Evolutionary conservation across 352 stramenopile genomes (phyloP).

Genomic region (Phytophthora sansomeana): DNA sequence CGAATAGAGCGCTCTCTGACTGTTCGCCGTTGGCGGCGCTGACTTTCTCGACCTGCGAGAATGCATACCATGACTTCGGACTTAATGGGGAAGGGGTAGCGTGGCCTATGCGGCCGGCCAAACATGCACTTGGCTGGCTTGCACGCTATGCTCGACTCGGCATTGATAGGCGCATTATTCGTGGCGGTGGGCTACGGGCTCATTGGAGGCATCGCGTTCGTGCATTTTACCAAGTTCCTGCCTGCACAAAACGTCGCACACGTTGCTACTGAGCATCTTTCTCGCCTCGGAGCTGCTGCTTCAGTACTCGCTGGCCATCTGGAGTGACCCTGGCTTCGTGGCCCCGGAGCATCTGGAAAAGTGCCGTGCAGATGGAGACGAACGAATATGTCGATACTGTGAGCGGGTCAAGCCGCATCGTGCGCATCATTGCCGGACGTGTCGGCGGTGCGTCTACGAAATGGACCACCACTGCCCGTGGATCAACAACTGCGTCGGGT

Average conservation of each 20-base stretch:
- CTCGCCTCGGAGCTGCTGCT: slow-evolving; percentile 44
- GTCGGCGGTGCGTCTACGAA: slow-evolving; percentile 92
- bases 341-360: slow-evolving; percentile 18
- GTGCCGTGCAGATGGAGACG: not conserved
- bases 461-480: slow-evolving; percentile 99
- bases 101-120: slow-evolving; percentile 25
- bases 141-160: not conserved
- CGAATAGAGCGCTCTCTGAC: slow-evolving; percentile 8
- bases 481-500: slow-evolving; percentile 98
- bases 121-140: slow-evolving; percentile 9
- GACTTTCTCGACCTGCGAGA: slow-evolving; percentile 13
- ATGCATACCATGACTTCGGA: slow-evolving; percentile 3
- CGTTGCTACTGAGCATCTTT: slow-evolving; percentile 36
- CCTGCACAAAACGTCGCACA: slow-evolving; percentile 16
- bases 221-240: slow-evolving; percentile 48
- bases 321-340: slow-evolving; percentile 50
- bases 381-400: slow-evolving; percentile 32
- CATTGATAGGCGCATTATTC: slow-evolving; percentile 29
- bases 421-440: slow-evolving; percentile 82
- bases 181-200: slow-evolving; percentile 43
- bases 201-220: slow-evolving; percentile 34
- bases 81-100: too few relatives aligned
- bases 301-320: slow-evolving; percentile 54
- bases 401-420: slow-evolving; percentile 35
- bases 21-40: not conserved